phyloP scores from a whole-genome alignment of 768 basidiomycete species.

The Hypsizygus marmoreus region DNA sequence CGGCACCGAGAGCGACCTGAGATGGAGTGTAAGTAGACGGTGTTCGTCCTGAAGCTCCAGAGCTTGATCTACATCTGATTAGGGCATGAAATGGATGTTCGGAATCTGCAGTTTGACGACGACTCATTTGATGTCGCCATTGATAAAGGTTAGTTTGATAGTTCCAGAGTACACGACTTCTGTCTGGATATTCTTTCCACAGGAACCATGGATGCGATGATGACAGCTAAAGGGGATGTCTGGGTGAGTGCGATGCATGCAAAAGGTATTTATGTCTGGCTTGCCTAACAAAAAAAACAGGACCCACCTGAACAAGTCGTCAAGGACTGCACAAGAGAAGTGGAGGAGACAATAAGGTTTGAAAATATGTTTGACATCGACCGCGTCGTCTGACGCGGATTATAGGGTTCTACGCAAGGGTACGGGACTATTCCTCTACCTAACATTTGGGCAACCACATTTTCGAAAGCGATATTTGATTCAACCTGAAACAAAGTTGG shows the following conservation, averaged over 20 bases:
- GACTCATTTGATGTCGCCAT: slow-evolving; percentile 76
- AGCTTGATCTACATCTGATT: background rate
- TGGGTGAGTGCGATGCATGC: slow-evolving; percentile 53
- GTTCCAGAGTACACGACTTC: background rate
- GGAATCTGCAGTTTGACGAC: slow-evolving; percentile 61
- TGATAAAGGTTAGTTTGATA: slow-evolving; percentile 60
- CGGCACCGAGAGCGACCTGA: slow-evolving; percentile 57
- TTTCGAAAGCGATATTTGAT: slow-evolving; percentile 74
- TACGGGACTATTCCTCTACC: slow-evolving; percentile 68
- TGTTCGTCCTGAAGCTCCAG: background rate
- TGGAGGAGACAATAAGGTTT: slow-evolving; percentile 74
- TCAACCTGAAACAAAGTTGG: slow-evolving; percentile 56
- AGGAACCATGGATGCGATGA: slow-evolving; percentile 89
- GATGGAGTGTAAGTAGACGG: slow-evolving; percentile 63
- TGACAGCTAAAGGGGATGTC: slow-evolving; percentile 79
- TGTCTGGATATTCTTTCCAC: background rate
- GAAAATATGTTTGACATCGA: slow-evolving; percentile 7
- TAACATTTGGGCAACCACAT: slow-evolving; percentile 90
- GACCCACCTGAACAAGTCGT: slow-evolving; percentile 75
- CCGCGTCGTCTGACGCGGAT: background rate
- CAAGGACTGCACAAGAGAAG: slow-evolving; percentile 72
- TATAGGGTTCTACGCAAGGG: slow-evolving; percentile 62
- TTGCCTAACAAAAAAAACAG: slow-evolving; percentile 33
- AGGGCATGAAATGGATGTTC: slow-evolving; percentile 89
- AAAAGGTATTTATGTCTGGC: background rate